Evolutionary conservation across 179 eudicot species (phyloP), one percentile per base, ranked within the genome.

Genomic region (Pouteria campechiana): DNA sequence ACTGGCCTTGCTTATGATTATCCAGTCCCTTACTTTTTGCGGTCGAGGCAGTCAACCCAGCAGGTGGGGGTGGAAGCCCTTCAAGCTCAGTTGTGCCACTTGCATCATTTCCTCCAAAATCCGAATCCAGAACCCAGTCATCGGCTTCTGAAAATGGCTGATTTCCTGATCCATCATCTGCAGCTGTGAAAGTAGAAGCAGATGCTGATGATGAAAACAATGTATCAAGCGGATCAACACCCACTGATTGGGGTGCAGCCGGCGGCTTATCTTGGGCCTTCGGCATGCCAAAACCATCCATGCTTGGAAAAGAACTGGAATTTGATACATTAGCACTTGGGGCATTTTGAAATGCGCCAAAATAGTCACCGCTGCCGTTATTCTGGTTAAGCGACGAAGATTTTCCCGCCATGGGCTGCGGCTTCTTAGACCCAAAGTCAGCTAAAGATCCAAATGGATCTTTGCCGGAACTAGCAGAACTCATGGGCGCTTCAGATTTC

Each of bases 11-110:
- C 56, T 85, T 89, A 54, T 89, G 70, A 52, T 74, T 76, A 49
- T 89, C 97, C 73, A 81, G 53, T 19, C 95, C 97, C 67, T 89
- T 89, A 30, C 22, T 68, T 64, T 78, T 85, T 0, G 97, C 97
- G 11, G 64, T 7, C 0, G 79, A 51, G 37, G 86, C 79, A 12
- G 83, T 61, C 48, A 85, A 79, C 22, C 97, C 97, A 41, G 79
- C 57, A 36, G 95, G 97, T 46, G 93, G 93, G 1, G 93, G 89
- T 10, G 97, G 97, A 48, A 89, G 95, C 37, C 97, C 97, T 32
- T 89, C 97, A 39, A 81, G 72, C 70, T 89, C 95, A 38, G 89
- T 89, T 2, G 89, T 85, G 37, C 42, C 63, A 25, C 75, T 73
- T 2, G 37, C 52, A 67, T 81, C 80, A 58, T 82, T 55, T 9